Base-by-base conservation (phyloP, 306 rosid species). In the Cercis canadensis region DNA sequence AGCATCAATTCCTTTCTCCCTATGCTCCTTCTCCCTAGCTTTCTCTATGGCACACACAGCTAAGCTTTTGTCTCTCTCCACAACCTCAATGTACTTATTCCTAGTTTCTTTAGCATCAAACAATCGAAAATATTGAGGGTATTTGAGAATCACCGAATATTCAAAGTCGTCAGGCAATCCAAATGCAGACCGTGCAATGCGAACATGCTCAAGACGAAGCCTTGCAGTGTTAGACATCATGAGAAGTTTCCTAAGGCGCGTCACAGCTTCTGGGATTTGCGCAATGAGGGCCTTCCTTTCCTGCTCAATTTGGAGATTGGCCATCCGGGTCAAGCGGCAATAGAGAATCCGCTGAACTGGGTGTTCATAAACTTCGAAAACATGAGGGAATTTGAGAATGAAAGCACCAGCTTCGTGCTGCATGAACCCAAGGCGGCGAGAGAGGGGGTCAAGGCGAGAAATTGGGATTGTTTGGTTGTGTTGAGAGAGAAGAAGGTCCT, bases 101-200 rank as follows among this genome's bases (percentile, higher is more conserved):
- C 98, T 85, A 78, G 88, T 90, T 64, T 88, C 94, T 13, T 81
- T 56, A 0, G 96, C 89, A 85, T 93, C 92, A 76, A 87, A 33
- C 59, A 93, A 53, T 2, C 88, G 78, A 63, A 93, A 93, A 57
- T 57, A 90, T 17, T 82, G 70, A 5, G 98, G 96, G 77, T 87
- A 59, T 54, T 83, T 82, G 39, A 90, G 79, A 78, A 90, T 69
- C 52, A 93, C 90, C 62, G 97, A 93, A 65, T 67, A 61, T 31
- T 94, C 98, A 0, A 94, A 94, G 37, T 94, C 98, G 13, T 87
- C 97, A 0, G 97, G 97, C 56, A 94, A 57, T 1, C 97, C 98
- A 2, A 87, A 57, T 0, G 82, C 92, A 2, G 81, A 47, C 47
- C 98, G 81, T 0, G 97, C 97, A 21, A 94, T 83, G 13, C 96